Evolutionary conservation across 495 filamentous ascomycete genomes (phyloP).

Genomic region (Lichenothelia convexa): DNA sequence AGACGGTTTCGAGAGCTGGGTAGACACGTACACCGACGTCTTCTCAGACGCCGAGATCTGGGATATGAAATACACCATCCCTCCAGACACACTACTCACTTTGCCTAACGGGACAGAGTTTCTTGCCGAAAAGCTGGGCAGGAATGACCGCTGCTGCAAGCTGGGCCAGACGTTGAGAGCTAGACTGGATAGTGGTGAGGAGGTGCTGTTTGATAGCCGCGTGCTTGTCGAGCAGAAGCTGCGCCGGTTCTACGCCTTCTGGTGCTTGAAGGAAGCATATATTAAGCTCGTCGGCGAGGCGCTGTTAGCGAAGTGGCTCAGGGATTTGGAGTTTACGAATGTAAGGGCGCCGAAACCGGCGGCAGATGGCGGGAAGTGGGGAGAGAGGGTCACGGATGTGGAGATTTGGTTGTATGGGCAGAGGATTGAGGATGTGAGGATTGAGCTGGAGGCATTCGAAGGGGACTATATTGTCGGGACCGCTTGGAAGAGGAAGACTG

Average conservation of each 20-base stretch:
- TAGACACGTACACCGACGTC: conserved; percentile 64
- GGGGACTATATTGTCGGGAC: conserved; percentile 43
- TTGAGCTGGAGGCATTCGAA: conserved; percentile 44
- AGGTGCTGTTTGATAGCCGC: conserved; percentile 17
- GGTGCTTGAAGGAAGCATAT: conserved; percentile 58
- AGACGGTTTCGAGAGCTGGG: conserved; percentile 44
- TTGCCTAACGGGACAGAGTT: conserved; percentile 18
- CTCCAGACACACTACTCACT: conserved; percentile 13
- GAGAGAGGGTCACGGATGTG: conserved; percentile 31
- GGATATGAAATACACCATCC: conserved; percentile 34
- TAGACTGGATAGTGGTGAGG: conserved; percentile 12
- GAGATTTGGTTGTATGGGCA: conserved; percentile 32
- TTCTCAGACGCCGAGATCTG: conserved; percentile 41
- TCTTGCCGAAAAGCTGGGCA: conserved; percentile 14
- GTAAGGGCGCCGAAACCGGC: conserved; percentile 36
- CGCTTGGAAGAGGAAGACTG: conserved; percentile 28
- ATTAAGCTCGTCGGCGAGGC: conserved; percentile 89
- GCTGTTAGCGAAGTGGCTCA: conserved; percentile 61
- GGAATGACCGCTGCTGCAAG: conserved; percentile 15
- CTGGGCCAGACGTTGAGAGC: conserved; percentile 16
- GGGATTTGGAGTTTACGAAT: conserved; percentile 46
- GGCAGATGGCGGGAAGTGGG: conserved; percentile 24
- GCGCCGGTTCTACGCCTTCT: conserved; percentile 69
- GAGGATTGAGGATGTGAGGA: conserved; percentile 31
- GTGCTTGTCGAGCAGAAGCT: conserved; percentile 37